Evolutionary conservation across 179 eudicot species (phyloP), one percentile per base, ranked within the genome.

Genomic region (Silene noctiflora): DNA sequence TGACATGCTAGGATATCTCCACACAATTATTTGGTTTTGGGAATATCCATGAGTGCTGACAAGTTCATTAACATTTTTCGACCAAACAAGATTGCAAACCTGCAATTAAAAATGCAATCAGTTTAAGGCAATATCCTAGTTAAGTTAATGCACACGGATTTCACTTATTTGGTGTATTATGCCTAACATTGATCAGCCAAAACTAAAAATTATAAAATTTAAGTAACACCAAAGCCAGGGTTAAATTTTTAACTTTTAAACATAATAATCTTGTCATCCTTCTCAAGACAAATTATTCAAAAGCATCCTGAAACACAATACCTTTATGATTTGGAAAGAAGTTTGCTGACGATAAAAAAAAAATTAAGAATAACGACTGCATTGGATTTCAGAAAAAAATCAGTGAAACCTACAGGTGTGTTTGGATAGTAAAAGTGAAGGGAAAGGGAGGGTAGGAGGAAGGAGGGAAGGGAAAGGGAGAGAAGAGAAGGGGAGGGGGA

Each of bases 31-130:
- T 81, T 94, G 98, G 82, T 94, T 94, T 76, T 94, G 97, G 53
- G 97, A 91, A 81, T 94, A 94, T 72, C 97, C 98, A 74, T 94
- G 98, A 69, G 98, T 94, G 87, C 97, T 94, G 72, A 91, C 98
- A 60, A 94, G 88, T 86, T 94, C 98, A 58, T 94, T 94, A 27
- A 91, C 97, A 73, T 92, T 94, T 79, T 91, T 92, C 4, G 97
- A 90, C 98, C 98, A 94, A 24, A 84, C 98, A 65, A 94, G 92
- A 85, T 94, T 94, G 90, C 97, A 94, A 61, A 94, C 97, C 98
- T 94, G 91, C 68, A 81, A 33, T 35, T 8, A 59, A 59, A 16
- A 79, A 73, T 29, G 17, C 71, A 56, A 58, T 56, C 73, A 53
- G 35, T 73, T 4, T 48, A 27, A 44, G 29, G 11, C n/a, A 14